Base-by-base conservation (phyloP, 1,284 basidiomycete species). In the Leccinum fuscescens region DNA sequence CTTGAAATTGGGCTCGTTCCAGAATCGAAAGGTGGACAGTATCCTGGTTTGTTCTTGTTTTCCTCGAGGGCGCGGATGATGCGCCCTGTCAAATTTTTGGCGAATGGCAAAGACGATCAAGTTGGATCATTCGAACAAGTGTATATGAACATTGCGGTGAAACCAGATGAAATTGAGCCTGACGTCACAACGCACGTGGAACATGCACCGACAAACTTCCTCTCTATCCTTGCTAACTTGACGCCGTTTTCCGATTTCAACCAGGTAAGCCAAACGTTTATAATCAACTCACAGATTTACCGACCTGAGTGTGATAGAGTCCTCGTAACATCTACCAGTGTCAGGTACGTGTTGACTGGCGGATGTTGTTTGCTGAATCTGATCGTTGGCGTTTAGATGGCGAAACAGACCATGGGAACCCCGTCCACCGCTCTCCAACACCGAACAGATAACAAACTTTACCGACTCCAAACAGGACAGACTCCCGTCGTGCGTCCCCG, bases 321-420 rank as follows among this genome's bases (percentile, higher is more conserved):
- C 90, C 90, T 31, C 85, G 90, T 72, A 93, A 93, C 69, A 93
- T 93, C 63, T 93, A 93, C 69, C 90, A 93, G 69, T 93, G 90
- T 76, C 90, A 92, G 82, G 89, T 90, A 67, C 29, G 74, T 67
- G 11, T 46, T 46, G 7, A 22, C 39, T 44, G 39, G 52, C 55
- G 60, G 27, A 24, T 57, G 39, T 48, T 59, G 44, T 17, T 27
- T 20, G 15, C 24, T 22, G 58, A 46, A 60, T 60, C 57, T 64
- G 53, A 73, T 35, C 3, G 6, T 46, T 52, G 15, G 20, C 31
- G 1, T 60, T 29, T 66, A 98, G 89, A 99, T 99, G 97, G 95
- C 94, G 77, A 99, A 99, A 82, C 97, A 99, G 84, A 93, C 94
- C 1, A 99, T 99, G 97, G 97, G 97, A 44, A 99, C 97, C 31